Percentiles rank a stretch among this genome's conserved stretches.
phyloP scores from a whole-genome alignment of 2,329 filamentous ascomycete species.

The Thermothelomyces thermophilus region DNA sequence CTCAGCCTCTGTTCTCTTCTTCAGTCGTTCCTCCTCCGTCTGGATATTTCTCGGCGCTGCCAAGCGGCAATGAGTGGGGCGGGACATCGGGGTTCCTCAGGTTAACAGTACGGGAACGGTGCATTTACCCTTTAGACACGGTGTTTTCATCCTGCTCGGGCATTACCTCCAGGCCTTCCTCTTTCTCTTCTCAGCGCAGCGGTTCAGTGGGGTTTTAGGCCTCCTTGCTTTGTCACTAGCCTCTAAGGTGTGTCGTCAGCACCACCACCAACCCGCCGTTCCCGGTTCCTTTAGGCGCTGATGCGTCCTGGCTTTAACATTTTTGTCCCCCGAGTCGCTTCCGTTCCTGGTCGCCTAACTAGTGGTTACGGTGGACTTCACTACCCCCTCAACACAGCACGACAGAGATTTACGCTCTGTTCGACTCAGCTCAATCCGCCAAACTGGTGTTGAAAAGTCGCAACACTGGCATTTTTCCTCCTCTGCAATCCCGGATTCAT shows the following conservation, averaged over 20 bases:
- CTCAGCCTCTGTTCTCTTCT: not conserved
- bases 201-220: constrained; percentile 17
- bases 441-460: constrained; percentile 22
- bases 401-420: constrained; percentile 25
- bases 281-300: constrained; percentile 15
- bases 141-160: constrained; percentile 12
- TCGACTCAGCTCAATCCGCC: constrained; percentile 21
- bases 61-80: constrained; percentile 4
- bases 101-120: constrained; percentile 3
- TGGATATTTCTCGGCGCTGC: constrained; percentile 11
- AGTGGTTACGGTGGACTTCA: constrained; percentile 15
- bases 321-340: constrained; percentile 16
- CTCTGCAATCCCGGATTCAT: constrained; percentile 23
- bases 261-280: constrained; percentile 8
- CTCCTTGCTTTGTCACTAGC: constrained; percentile 10
- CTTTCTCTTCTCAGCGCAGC: not conserved
- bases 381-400: constrained; percentile 21
- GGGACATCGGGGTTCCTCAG: not conserved
- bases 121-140: constrained; percentile 1
- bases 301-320: constrained; percentile 23
- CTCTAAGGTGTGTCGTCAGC: constrained; percentile 16
- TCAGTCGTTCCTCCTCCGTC: not conserved
- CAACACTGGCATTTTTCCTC: constrained; percentile 32
- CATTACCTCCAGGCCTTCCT: constrained; percentile 2
- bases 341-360: constrained; percentile 6